These are phyloP conservation scores for Claviceps pusilla DNA, from an alignment of 2,329 filamentous ascomycete genomes.

Conservation along the genomic window DNA sequence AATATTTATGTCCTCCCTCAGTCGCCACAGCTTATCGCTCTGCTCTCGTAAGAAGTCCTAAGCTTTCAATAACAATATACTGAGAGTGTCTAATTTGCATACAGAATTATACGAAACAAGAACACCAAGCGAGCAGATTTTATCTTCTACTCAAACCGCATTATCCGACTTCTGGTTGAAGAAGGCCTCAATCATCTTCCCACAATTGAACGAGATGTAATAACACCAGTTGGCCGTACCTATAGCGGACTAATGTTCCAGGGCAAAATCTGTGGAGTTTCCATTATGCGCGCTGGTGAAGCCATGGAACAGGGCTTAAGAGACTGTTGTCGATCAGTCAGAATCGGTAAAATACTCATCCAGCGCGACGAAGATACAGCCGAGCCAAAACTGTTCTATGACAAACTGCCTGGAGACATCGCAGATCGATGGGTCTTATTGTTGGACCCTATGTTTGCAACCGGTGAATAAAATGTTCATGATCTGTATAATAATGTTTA, in stretches of 20 bases:
- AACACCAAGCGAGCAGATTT: slow-evolving; percentile 86
- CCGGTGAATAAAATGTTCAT: slow-evolving; percentile 39
- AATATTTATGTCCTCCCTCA: slow-evolving; percentile 86
- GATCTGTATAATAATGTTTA: neutral
- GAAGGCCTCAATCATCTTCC: slow-evolving; percentile 95
- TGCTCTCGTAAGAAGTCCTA: slow-evolving; percentile 69
- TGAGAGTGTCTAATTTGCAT: neutral
- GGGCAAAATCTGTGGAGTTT: slow-evolving; percentile 96
- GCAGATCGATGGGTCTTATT: slow-evolving; percentile 82
- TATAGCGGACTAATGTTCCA: slow-evolving; percentile 91
- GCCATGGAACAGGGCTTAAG: slow-evolving; percentile 95
- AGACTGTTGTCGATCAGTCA: slow-evolving; percentile 93
- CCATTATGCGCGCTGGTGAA: slow-evolving; percentile 95
- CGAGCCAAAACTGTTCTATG: slow-evolving; percentile 87
- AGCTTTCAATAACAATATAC: neutral
- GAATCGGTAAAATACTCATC: slow-evolving; percentile 96
- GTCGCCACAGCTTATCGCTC: slow-evolving; percentile 90
- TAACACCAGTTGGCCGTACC: slow-evolving; percentile 72
- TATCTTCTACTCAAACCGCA: slow-evolving; percentile 97
- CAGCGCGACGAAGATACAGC: slow-evolving; percentile 92
- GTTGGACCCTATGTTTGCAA: slow-evolving; percentile 98
- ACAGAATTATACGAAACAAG: slow-evolving; percentile 87
- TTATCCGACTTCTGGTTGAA: slow-evolving; percentile 90
- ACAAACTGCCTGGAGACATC: slow-evolving; percentile 92
- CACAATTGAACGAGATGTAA: slow-evolving; percentile 75